These are phyloP conservation scores for Rhynchosporium agropyri DNA, from an alignment of 2,329 filamentous ascomycete genomes.

Conservation along the genomic window DNA sequence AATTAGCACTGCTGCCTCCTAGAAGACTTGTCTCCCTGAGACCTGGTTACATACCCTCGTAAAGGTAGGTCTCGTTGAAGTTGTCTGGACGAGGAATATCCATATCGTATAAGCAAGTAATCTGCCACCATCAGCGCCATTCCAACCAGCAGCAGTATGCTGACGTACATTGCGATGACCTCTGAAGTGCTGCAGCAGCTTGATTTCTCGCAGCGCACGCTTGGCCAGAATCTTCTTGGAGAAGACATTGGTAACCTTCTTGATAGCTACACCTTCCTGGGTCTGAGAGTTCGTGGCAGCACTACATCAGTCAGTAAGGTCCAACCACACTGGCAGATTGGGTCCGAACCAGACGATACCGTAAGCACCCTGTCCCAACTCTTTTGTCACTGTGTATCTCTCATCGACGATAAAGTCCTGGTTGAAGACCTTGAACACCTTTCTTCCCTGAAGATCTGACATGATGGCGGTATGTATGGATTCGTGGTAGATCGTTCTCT, in stretches of 20 bases:
- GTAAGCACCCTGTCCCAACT: slow-evolving; percentile 96
- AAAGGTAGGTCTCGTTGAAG: slow-evolving; percentile 99
- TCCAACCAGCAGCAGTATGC: slow-evolving; percentile 12
- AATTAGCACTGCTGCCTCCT: slow-evolving; percentile 28
- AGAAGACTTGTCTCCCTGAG: not conserved
- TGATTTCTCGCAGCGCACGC: slow-evolving; percentile 96
- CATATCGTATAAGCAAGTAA: slow-evolving; percentile 99
- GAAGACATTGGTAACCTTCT: slow-evolving; percentile 99
- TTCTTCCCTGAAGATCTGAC: slow-evolving; percentile 60
- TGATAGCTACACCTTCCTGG: slow-evolving; percentile 93
- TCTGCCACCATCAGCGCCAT: slow-evolving; percentile 60
- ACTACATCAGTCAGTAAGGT: slow-evolving; percentile 52
- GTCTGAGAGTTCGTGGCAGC: slow-evolving; percentile 91
- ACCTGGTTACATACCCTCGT: slow-evolving; percentile 71
- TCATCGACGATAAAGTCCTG: slow-evolving; percentile 99
- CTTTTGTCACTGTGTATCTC: slow-evolving; percentile 97
- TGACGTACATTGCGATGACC: slow-evolving; percentile 78
- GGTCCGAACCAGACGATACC: slow-evolving; percentile 89
- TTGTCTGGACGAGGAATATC: slow-evolving; percentile 96
- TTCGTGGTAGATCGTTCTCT: not conserved
- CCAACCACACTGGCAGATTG: slow-evolving; percentile 29
- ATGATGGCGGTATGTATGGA: slow-evolving; percentile 33
- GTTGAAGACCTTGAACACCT: slow-evolving; percentile 99
- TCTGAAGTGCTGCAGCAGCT: slow-evolving; percentile 96
- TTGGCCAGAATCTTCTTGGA: slow-evolving; percentile 99